Evolutionary conservation across 805 yeast species (phyloP).

Genomic region (Kuraishia molischiana): DNA sequence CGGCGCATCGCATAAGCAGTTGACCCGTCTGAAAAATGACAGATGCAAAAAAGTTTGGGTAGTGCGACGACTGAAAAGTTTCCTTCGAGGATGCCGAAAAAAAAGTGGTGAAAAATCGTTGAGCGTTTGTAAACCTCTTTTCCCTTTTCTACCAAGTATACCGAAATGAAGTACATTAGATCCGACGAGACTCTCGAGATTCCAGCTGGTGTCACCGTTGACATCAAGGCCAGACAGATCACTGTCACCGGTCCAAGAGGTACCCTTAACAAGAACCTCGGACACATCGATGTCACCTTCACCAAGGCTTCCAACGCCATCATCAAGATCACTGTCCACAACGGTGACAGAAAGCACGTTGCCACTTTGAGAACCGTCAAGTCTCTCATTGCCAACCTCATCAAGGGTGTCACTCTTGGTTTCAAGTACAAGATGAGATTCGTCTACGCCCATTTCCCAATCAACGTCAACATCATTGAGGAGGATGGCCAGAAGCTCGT

Average conservation of each 20-base stretch:
- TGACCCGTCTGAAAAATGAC: no score
- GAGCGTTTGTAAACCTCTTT: neutral
- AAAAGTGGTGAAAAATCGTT: no score
- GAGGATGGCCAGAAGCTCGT: slow-evolving; percentile 64
- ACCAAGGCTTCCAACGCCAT: slow-evolving; percentile 59
- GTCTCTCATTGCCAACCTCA: slow-evolving; percentile 86
- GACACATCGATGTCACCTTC: slow-evolving; percentile 94
- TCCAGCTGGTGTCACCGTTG: slow-evolving; percentile 91
- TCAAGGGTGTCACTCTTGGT: slow-evolving; percentile 99
- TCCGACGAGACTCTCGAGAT: slow-evolving; percentile 47
- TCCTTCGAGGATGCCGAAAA: neutral
- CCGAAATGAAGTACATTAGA: slow-evolving; percentile 48
- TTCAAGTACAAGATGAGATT: slow-evolving; percentile 99
- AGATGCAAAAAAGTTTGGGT: neutral
- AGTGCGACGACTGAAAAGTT: neutral
- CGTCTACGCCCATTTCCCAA: slow-evolving; percentile 99
- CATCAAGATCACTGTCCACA: slow-evolving; percentile 88
- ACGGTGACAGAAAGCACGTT: slow-evolving; percentile 99
- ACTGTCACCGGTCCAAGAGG: slow-evolving; percentile 98
- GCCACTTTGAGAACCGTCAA: slow-evolving; percentile 99
- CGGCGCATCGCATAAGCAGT: no score
- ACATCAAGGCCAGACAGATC: slow-evolving; percentile 84
- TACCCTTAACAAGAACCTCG: slow-evolving; percentile 77
- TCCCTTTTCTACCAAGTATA: neutral
- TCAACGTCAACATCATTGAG: slow-evolving; percentile 88